phyloP scores from a whole-genome alignment of 305 asterid species.

The Rubia tinctorum region DNA sequence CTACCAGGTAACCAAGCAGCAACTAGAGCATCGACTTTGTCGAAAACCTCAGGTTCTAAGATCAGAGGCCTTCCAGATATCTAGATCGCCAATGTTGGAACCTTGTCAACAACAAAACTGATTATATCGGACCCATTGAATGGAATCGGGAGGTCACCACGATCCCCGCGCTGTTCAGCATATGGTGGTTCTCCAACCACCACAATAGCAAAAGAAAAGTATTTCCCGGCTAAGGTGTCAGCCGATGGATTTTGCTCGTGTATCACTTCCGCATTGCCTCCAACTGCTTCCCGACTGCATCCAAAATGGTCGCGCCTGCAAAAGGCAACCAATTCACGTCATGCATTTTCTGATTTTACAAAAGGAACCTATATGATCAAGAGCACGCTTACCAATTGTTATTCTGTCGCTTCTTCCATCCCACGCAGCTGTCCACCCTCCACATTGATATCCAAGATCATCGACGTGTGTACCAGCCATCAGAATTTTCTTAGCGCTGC shows the following conservation, averaged over 20 bases:
- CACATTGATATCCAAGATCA: constrained; percentile 91
- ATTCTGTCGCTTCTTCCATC: constrained; percentile 77
- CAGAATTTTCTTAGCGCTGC: constrained; percentile 64
- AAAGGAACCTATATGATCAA: not conserved
- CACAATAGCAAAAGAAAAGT: constrained; percentile 61
- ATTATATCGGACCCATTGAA: constrained; percentile 59
- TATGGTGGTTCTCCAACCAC: constrained; percentile 85
- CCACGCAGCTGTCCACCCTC: constrained; percentile 97
- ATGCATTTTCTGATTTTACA: not conserved
- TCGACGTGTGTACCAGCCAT: constrained; percentile 87
- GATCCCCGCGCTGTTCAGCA: constrained; percentile 78
- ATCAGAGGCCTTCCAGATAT: constrained; percentile 78
- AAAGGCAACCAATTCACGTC: not conserved
- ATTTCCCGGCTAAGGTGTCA: constrained; percentile 52
- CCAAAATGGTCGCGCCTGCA: constrained; percentile 81
- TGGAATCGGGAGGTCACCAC: constrained; percentile 58
- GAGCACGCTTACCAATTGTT: constrained; percentile 38
- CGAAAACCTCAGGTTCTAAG: constrained; percentile 55
- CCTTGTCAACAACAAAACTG: constrained; percentile 52
- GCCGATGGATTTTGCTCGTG: constrained; percentile 59
- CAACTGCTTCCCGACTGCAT: constrained; percentile 68
- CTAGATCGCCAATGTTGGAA: constrained; percentile 68
- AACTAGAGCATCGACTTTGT: constrained; percentile 58
- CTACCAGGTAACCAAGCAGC: constrained; percentile 95
- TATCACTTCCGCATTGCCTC: constrained; percentile 51